Conservation (phyloP, 1,284 basidiomycete genomes). For the Testicularia cyperi region DNA sequence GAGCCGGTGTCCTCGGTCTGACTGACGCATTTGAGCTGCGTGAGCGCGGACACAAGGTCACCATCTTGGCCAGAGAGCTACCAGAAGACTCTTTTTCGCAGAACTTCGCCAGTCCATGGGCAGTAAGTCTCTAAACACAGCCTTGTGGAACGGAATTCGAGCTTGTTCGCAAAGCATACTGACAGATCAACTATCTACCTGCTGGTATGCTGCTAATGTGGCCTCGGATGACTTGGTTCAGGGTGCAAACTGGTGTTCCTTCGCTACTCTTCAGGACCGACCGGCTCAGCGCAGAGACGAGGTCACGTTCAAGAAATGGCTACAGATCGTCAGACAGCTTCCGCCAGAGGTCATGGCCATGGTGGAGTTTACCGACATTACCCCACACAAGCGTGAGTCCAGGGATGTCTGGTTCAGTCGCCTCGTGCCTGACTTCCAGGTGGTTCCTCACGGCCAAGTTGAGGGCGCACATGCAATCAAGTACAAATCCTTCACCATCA, state of each 20-base stretch:
- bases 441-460: conserved; percentile 8
- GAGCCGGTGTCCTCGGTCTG: conserved; percentile 64
- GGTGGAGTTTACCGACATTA: conserved; percentile 40
- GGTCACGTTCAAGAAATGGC: conserved; percentile 38
- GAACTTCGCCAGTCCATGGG: conserved; percentile 72
- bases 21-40: conserved; percentile 62
- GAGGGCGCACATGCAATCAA: conserved; percentile 18
- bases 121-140: conserved; percentile 67
- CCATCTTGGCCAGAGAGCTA: conserved; percentile 70
- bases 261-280: conserved; percentile 61
- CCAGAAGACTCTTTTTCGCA: conserved; percentile 68
- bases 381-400: conserved; percentile 10
- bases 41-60: conserved; percentile 64
- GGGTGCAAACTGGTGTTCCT: conserved; percentile 72
- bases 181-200: no score
- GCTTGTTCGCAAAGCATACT: no score
- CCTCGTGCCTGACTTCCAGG: conserved; percentile 21
- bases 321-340: conserved; percentile 21
- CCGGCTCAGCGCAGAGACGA: conserved; percentile 24
- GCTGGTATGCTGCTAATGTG: no score
- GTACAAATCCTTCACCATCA: conserved; percentile 43
- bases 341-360: conserved; percentile 34
- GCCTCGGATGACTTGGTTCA: conserved; percentile 51
- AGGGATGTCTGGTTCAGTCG: conserved; percentile 40
- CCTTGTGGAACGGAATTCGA: no score